These are phyloP conservation scores for Helicocarpus griseus DNA, from an alignment of 2,329 filamentous ascomycete species.

Conservation along the genomic window DNA sequence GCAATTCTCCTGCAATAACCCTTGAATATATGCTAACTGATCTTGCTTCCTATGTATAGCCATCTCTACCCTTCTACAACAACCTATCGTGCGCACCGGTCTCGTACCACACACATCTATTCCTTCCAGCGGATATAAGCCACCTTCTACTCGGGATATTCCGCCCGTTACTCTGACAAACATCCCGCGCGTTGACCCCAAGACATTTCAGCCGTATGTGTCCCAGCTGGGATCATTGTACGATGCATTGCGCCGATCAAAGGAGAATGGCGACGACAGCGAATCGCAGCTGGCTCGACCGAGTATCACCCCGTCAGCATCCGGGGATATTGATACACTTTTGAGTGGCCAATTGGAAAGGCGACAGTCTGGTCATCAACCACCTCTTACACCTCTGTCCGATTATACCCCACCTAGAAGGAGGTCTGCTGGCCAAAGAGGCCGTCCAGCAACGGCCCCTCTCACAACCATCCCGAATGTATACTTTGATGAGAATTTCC, in stretches of 20 bases:
- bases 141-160: conserved; percentile 80
- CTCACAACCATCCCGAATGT: conserved; percentile 85
- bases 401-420: conserved; percentile 3
- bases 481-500: conserved; percentile 93
- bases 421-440: conserved; percentile 19
- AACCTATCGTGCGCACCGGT: conserved; percentile 68
- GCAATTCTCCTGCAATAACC: background rate
- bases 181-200: conserved; percentile 67
- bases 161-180: conserved; percentile 87
- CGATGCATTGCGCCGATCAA: conserved; percentile 76
- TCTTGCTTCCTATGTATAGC: conserved; percentile 37
- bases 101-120: conserved; percentile 66
- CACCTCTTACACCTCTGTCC: background rate
- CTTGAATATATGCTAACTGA: background rate
- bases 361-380: conserved; percentile 23
- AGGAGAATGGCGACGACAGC: conserved; percentile 63
- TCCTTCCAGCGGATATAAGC: conserved; percentile 62
- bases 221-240: conserved; percentile 78
- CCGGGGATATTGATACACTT: conserved; percentile 41
- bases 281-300: conserved; percentile 37
- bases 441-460: conserved; percentile 52
- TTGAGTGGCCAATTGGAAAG: conserved; percentile 37
- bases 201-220: conserved; percentile 76
- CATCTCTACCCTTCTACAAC: conserved; percentile 74
- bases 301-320: conserved; percentile 33